Evolutionary conservation across 2,329 filamentous ascomycete genomes (phyloP).

Genomic region (Microdochium trichocladiopsis): DNA sequence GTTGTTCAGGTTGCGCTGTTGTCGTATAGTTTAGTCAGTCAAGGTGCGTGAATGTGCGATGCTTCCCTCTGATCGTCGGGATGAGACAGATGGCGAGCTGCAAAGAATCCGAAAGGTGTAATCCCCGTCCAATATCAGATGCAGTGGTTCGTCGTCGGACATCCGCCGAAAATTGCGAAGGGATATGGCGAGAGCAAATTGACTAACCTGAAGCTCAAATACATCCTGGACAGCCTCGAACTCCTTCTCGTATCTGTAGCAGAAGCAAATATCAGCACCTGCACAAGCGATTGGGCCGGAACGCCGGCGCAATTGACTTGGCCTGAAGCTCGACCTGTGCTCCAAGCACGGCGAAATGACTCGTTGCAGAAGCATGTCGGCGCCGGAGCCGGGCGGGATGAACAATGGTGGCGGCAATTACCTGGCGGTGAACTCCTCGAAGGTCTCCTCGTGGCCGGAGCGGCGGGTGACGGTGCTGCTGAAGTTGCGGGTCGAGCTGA

Average conservation of each 20-base stretch:
- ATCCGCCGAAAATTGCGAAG: too few relatives aligned
- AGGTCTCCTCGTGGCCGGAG: slow-evolving; percentile 86
- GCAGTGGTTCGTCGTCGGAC: too few relatives aligned
- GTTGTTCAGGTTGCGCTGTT: slow-evolving; percentile 70
- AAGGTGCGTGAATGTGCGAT: too few relatives aligned
- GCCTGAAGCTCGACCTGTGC: slow-evolving; percentile 7
- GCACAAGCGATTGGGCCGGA: slow-evolving; percentile 7
- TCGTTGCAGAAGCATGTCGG: not conserved
- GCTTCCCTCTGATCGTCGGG: too few relatives aligned
- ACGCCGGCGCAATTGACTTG: slow-evolving; percentile 13
- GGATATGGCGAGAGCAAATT: not conserved
- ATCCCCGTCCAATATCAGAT: too few relatives aligned
- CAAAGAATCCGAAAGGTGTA: too few relatives aligned
- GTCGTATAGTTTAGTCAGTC: slow-evolving; percentile 3
- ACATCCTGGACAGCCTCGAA: slow-evolving; percentile 97
- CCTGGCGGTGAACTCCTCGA: slow-evolving; percentile 98
- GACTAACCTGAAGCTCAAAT: slow-evolving; percentile 94
- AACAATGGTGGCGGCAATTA: slow-evolving; percentile 40
- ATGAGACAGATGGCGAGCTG: too few relatives aligned
- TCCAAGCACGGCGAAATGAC: not conserved
- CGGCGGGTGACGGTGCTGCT: slow-evolving; percentile 53
- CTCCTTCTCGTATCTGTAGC: slow-evolving; percentile 93
- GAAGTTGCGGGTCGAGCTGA: slow-evolving; percentile 46
- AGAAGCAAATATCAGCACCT: slow-evolving; percentile 28
- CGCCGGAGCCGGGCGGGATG: not conserved